Evolutionary conservation across 2,329 filamentous ascomycete species (phyloP), one percentile per base, ranked within the genome.

Genomic region (Cladorrhinum sp.): DNA sequence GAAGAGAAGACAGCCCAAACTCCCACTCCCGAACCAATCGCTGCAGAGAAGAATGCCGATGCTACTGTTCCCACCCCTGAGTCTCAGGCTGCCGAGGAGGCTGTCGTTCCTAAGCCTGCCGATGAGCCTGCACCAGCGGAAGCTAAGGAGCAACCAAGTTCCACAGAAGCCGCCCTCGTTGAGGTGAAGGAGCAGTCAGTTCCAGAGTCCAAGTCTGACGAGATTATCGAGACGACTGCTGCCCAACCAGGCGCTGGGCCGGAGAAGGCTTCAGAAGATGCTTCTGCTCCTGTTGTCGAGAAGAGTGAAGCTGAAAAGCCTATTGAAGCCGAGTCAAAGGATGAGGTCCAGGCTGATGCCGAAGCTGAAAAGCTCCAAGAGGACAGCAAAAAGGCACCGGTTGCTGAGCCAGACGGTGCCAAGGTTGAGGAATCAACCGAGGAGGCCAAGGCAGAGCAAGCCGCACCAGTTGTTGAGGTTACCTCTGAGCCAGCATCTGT

Each of bases 121-220:
- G 16, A 26, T 51, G 49, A 51, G 23, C 49, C 49, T n/a, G 49
- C 49, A 21, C 21, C 23, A 6, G 36, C 24, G 4, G 39, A 55
- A 26, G 33, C 24, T 6, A 46, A 42, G 30, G 53, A 57, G 36
- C 36, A 48, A 30, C 20, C 49, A 3, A 51, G 20, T 14, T 28
- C 49, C 20, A 28, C 28, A 8, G 54, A 56, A 28, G 49, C 16
- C 21, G 23, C n/a, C 36, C 18, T 36, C 7, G 20, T 33, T n/a
- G 54, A 56, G 16, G 54, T 55, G 9, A 26, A 55, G 53, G 53
- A 55, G 36, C 20, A 58, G n/a, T 28, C 56, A n/a, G 7, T 36
- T 26, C 55, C 39, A 2, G 61, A 66, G 50, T 16, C 33, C 20
- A 46, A 60, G 39, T 4, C 57, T n/a, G 49, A 64, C n/a, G 59